Evolutionary conservation across 352 stramenopile species (phyloP), one percentile per base, ranked within the genome.

Genomic region (Globisporangium polare): DNA sequence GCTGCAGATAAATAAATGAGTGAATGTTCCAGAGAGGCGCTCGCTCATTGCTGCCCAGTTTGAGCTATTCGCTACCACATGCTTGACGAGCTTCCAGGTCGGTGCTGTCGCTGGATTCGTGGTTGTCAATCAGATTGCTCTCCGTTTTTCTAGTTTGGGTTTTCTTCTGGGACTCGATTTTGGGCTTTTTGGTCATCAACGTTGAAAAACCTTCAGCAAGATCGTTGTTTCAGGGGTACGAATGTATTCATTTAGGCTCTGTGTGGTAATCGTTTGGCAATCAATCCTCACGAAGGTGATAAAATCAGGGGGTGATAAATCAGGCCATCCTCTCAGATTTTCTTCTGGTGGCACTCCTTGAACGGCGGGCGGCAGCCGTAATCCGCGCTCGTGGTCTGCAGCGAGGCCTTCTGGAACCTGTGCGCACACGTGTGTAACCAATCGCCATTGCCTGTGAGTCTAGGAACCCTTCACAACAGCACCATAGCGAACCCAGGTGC

Each of bases 281-380:
- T 42, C 13, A 18, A 15, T 42, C 10, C 1, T 18, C 1, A 18
- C 35, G 9, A 18, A 9, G 18, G 35, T 45, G 12, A 12, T 13
- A 51, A 51, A 37, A n/a, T n/a, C n/a, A n/a, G n/a, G n/a, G n/a
- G n/a, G n/a, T n/a, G n/a, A 12, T 13, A 51, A 51, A 37, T 29
- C 3, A 29, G 24, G 24, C 17, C 17, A 31, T 31, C 45, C 29
- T 53, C 26, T 63, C 42, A 81, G 33, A 78, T 74, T 47, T 83
- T 80, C 39, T 80, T 80, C 71, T 84, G 87, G 26, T 67, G 63
- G 69, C 78, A 93, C 47, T 93, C 83, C 54, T 89, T 90, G 63
- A 91, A 93, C 3, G 81, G 83, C 3, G 80, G 69, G 8, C 76
- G 75, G 50, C 76, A 88, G 41, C 83, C 83, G 55, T 91, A 93